Base-by-base conservation (phyloP, 495 filamentous ascomycete genomes). In the Penicillium malachiteum region DNA sequence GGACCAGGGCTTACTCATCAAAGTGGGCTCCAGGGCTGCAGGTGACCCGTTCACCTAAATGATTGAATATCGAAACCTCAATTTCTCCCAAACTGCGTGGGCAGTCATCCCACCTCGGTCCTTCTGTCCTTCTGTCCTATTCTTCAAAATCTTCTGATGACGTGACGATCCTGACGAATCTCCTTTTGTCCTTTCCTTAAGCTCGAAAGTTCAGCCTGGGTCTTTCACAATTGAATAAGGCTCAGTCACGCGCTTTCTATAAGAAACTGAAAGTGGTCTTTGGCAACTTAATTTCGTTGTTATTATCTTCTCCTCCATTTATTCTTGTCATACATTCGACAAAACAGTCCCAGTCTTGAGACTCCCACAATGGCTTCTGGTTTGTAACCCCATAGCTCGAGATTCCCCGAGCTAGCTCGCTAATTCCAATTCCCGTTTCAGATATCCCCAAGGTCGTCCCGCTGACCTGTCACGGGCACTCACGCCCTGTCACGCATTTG, bases 381-480 rank as follows among this genome's bases (percentile, higher is more conserved):
- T 63, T 7, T 46, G 60, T 51, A 10, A 9, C 10, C 14, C 14
- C 8, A 34, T 32, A 13, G 16, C n/a, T 38, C 13, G 2, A 10
- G 13, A 31, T 37, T 14, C n/a, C 5, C 37, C 10, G 7, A 7
- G n/a, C 6, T 33, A 1, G 46, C 31, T 14, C 7, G 33, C 32
- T 38, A 33, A 40, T 30, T 18, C 44, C 12, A 2, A 37, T 35
- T 13, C 13, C 17, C 32, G 18, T 39, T 30, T 5, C 47, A 83
- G 83, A 84, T 70, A 78, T 81, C n/a, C 80, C 81, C 26, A 87
- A 87, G 68, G 83, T 86, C 45, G 92, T 97, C 39, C 94, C 94
- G 48, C 72, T 97, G 60, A 98, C 94, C 48, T 98, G 94, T 75
- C 95, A 97, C 72, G 94, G 94, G 49, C 94, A 98, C 71, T 96